Conservation (phyloP, 2,329 filamentous ascomycete species). For the Phialocephala sp. region DNA sequence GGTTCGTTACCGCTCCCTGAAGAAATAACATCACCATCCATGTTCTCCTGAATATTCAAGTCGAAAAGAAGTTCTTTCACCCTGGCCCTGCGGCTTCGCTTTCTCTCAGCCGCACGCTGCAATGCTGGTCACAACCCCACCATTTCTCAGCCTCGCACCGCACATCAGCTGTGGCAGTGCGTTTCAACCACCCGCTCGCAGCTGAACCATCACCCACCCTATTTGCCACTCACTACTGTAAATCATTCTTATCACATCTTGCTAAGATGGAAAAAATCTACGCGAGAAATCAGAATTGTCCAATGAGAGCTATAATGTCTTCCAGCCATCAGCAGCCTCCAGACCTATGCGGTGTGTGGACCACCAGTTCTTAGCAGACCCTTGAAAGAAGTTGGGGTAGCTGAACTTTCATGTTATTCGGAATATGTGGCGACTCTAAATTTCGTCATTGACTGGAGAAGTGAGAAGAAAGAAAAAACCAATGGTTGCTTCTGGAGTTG, state of each 20-base stretch:
- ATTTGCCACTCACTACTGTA: background rate
- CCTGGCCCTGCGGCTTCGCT: background rate
- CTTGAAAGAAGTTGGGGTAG: background rate
- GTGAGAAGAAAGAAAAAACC: background rate
- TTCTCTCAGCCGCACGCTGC: background rate
- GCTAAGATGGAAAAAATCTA: background rate
- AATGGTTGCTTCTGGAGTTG: background rate
- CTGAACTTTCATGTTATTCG: background rate
- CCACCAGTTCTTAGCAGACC: background rate
- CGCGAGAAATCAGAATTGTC: background rate
- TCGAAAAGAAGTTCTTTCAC: background rate
- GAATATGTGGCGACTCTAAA: background rate
- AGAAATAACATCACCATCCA: background rate
- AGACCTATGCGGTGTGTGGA: no score
- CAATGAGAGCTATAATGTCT: background rate
- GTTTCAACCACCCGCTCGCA: background rate
- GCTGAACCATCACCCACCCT: background rate
- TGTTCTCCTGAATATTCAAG: background rate
- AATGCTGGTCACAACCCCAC: background rate
- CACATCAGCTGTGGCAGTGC: slow-evolving; percentile 4
- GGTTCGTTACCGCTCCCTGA: background rate
- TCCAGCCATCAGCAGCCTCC: background rate
- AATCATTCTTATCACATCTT: background rate
- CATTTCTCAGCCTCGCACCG: background rate
- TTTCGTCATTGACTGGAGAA: background rate